These are phyloP conservation scores for barrel medic (Medicago truncatula) DNA, from an alignment of 306 rosid species.

Conservation along the genomic window MtrunA17r5.0-ANR NC_053046.1:31701001-31701500, in stretches of 20 bases:
- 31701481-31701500: constrained; percentile 58
- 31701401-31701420: constrained; percentile 35
- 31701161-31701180: no score
- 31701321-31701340: constrained; percentile 74
- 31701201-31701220: neutral
- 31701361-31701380: constrained; percentile 54
- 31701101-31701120: neutral
- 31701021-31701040: neutral
- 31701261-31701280: neutral
- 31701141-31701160: no score
- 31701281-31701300: constrained; percentile 71
- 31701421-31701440: constrained; percentile 48
- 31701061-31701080: neutral
- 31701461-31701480: constrained; percentile 80
- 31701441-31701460: constrained; percentile 53
- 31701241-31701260: neutral
- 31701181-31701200: no score
- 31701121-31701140: neutral
- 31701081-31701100: neutral
- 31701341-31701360: constrained; percentile 62
- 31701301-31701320: constrained; percentile 80
- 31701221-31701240: neutral
- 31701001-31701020: neutral
- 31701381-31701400: constrained; percentile 57
- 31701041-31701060: neutral